phyloP scores from a whole-genome alignment of 192 early-diverging fungal species.

The Podila epicladia region DNA sequence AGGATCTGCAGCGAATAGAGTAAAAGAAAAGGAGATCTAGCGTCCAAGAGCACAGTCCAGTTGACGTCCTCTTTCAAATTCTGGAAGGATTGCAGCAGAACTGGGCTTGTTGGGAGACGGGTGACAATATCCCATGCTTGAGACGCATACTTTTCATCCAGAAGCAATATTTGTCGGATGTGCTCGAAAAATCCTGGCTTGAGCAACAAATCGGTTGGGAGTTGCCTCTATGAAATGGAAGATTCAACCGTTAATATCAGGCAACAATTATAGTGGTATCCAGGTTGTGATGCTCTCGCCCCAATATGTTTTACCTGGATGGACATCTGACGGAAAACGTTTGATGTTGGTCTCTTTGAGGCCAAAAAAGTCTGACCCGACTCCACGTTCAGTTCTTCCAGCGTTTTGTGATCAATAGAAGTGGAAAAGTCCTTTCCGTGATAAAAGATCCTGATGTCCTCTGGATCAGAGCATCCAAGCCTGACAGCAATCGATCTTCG shows the following conservation, averaged over 20 bases:
- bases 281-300: not conserved
- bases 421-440: slow-evolving; percentile 46
- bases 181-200: slow-evolving; percentile 53
- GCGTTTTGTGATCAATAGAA: slow-evolving; percentile 37
- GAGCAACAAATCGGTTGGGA: slow-evolving; percentile 52
- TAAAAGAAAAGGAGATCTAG: slow-evolving; percentile 54
- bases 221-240: slow-evolving; percentile 16
- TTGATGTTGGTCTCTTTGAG: slow-evolving; percentile 15
- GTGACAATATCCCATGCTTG: slow-evolving; percentile 49
- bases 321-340: not conserved
- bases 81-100: slow-evolving; percentile 32
- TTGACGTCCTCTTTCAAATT: slow-evolving; percentile 34
- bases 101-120: slow-evolving; percentile 50
- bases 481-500: slow-evolving; percentile 32
- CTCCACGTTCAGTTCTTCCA: slow-evolving; percentile 52
- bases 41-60: slow-evolving; percentile 50
- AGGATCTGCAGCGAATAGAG: slow-evolving; percentile 58
- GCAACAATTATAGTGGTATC: not conserved
- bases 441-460: slow-evolving; percentile 40
- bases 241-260: not conserved
- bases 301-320: not conserved
- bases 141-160: slow-evolving; percentile 58
- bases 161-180: slow-evolving; percentile 48
- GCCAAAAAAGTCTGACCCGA: slow-evolving; percentile 48
- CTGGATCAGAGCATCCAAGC: slow-evolving; percentile 32